Evolutionary conservation across 192 early-diverging fungal genomes (phyloP).

Genomic region (Coemansia sp.): DNA sequence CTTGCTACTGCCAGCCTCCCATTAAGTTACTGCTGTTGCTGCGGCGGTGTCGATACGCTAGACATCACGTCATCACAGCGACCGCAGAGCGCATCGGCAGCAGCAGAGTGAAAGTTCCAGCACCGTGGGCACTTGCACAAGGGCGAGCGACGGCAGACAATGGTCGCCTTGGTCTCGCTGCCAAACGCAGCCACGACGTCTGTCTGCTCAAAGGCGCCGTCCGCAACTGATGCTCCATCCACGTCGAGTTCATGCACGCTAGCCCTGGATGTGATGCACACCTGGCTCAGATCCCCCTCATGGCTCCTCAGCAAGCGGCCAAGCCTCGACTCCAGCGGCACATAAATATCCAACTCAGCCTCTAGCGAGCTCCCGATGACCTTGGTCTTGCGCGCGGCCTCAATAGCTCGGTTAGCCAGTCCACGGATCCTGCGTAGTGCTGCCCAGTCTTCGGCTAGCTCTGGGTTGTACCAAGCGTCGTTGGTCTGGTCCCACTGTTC

Average conservation of each 20-base stretch:
- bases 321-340: constrained; percentile 24
- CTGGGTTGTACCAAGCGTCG: constrained; percentile 23
- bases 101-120: constrained; percentile 62
- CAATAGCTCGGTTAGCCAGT: constrained; percentile 42
- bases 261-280: constrained; percentile 33
- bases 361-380: constrained; percentile 51
- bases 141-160: constrained; percentile 53
- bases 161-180: constrained; percentile 17
- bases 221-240: not conserved
- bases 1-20: not conserved
- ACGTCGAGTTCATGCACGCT: constrained; percentile 12
- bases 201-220: constrained; percentile 8
- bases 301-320: constrained; percentile 23
- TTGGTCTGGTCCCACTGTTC: constrained; percentile 57
- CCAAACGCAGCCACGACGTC: constrained; percentile 24
- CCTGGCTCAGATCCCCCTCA: constrained; percentile 24
- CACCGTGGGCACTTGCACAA: constrained; percentile 78
- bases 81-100: constrained; percentile 55
- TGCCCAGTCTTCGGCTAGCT: constrained; percentile 38
- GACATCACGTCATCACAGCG: constrained; percentile 56
- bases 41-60: not conserved
- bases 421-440: constrained; percentile 35
- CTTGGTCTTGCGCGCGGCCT: constrained; percentile 37
- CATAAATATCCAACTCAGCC: constrained; percentile 38
- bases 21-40: not conserved